Percentiles rank a stretch among this genome's conserved stretches.
These are phyloP conservation scores for Globisporangium parvum DNA, from an alignment of 352 stramenopile species.

Conservation along the genomic window DNA sequence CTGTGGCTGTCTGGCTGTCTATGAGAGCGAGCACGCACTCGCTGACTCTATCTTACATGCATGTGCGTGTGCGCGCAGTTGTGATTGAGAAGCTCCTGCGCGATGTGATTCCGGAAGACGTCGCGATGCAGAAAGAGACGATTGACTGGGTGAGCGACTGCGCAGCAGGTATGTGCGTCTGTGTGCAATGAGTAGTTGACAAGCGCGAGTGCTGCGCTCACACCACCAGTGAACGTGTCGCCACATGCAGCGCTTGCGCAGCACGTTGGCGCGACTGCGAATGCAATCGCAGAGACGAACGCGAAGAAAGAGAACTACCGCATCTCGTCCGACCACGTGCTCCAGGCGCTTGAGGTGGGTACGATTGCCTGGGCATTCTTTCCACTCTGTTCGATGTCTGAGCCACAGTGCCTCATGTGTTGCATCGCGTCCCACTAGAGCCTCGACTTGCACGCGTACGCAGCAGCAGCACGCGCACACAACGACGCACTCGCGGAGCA, in stretches of 20 bases:
- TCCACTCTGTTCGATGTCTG: too few relatives aligned
- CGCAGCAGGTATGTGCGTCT: constrained; percentile 26
- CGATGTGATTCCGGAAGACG: constrained; percentile 45
- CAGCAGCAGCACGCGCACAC: constrained; percentile 1
- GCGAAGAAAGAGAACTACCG: constrained; percentile 69
- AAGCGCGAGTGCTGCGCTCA: not conserved
- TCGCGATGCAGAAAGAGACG: constrained; percentile 56
- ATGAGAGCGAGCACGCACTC: too few relatives aligned
- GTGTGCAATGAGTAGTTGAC: not conserved
- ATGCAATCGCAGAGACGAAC: constrained; percentile 34
- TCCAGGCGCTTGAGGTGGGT: constrained; percentile 48
- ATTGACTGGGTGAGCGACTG: constrained; percentile 63
- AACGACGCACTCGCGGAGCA: constrained; percentile 1
- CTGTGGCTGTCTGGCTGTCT: too few relatives aligned
- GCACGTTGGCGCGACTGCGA: constrained; percentile 38
- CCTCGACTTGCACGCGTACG: constrained; percentile 3
- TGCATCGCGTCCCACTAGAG: not conserved
- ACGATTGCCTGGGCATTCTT: not conserved
- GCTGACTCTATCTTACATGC: not conserved
- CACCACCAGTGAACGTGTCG: not conserved
- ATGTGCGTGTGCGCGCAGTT: constrained; percentile 3
- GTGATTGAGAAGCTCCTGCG: constrained; percentile 42
- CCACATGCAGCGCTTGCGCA: constrained; percentile 38
- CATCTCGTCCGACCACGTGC: constrained; percentile 51
- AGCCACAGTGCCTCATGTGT: not conserved